Evolutionary conservation across 1,284 basidiomycete genomes (phyloP), one percentile per base, ranked within the genome.

Genomic region (Apiotrichum veenhuisii): DNA sequence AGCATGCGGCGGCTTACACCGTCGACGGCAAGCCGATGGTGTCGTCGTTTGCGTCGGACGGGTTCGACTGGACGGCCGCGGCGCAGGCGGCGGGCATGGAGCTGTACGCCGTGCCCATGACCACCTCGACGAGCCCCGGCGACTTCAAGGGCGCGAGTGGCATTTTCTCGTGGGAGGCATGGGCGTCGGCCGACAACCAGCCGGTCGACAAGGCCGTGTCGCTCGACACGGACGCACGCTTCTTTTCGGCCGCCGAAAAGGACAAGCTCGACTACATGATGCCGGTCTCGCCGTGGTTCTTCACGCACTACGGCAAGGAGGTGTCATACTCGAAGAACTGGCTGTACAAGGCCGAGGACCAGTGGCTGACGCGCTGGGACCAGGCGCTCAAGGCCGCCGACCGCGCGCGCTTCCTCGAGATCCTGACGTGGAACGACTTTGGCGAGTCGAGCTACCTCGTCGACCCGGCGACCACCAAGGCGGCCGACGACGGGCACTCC

Each of bases 361-460:
- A 77, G 2, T 77, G 75, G 74, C 67, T 72, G 55, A 64, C 70
- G 50, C 63, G 77, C 42, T 78, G 77, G 77, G 65, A 75, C 10
- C 67, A 77, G 61, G 67, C 76, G 38, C 57, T 78, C 25, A 20
- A 55, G 27, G 48, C 77, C 5, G 62, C 64, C 11, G 55, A 62
- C 33, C 47, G 68, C 27, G 17, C 51, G 33, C 46, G 72, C 25
- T 75, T 68, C 43, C 40, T 77, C 52, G 77, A 78, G 63, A 72
- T 77, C 40, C 64, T 77, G 17, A 76, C 75, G 12, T 78, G 77
- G 77, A 78, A 77, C 63, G 77, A 78, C 66, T 77, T 70, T 50
- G 70, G 72, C 57, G 77, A 78, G 62, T 73, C 73, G 11, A 73
- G 75, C 57, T 67, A 78, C 60, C 44, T 46, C 44, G 61, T 78